Evolutionary conservation across 306 rosid genomes (phyloP), one percentile per base, ranked within the genome.

Genomic region (Cicer chorassanicum): DNA sequence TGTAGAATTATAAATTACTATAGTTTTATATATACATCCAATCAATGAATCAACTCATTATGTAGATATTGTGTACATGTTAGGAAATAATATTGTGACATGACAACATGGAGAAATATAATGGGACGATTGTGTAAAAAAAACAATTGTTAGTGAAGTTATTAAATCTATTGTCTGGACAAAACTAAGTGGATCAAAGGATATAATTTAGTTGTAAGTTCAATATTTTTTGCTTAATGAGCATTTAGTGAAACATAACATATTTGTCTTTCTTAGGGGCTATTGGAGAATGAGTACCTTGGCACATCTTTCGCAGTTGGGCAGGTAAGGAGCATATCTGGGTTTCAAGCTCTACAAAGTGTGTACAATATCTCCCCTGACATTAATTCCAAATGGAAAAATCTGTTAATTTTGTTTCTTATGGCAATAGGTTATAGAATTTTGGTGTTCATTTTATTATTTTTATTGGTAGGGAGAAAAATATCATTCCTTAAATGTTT

Each of bases 211-310:
- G 48, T 16, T 54, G 24, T 29, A 55, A 19, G 56, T 62, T 49
- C 36, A 56, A 67, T 41, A 3, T 62, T 18, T 65, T 68, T 6
- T 7, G 67, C 6, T 65, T 8, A 8, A 71, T 48, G 43, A 44
- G 45, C 54, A 44, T 64, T 18, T 40, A 59, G 65, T 66, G 73
- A 78, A 60, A 57, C 45, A 38, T 19, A 11, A 40, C 16, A 16
- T 82, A 5, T 57, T 41, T 1, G 13, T 83, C 14, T 68, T 41
- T 54, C 40, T 34, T 46, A 95, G 99, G 99, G 99, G 65, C 83
- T 92, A 60, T 78, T 95, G 87, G 99, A 95, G 90, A 95, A 95
- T 67, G 99, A 95, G 84, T 95, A 95, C 79, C 78, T 95, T 5
- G 96, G 84, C 18, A 88, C 92, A 16, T 82, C 96, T 14, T 92